Evolutionary conservation across 2,329 filamentous ascomycete genomes (phyloP), one percentile per base, ranked within the genome.

Genomic region (Dactylellina cionopaga): DNA sequence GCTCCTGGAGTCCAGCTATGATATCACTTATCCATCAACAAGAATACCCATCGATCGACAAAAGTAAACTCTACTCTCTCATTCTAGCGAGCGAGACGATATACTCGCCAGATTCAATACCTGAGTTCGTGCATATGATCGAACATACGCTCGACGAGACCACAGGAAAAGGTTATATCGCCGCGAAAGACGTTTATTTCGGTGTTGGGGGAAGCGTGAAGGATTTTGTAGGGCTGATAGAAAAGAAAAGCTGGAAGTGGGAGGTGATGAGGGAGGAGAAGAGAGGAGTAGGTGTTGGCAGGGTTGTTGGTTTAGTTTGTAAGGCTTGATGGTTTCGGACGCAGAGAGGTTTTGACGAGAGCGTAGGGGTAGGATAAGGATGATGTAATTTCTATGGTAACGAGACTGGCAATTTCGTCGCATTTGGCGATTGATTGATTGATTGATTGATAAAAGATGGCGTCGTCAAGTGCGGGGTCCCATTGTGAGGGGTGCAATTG

Each of bases 121-220:
- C 83, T 33, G 84, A 87, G 0, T 95, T 94, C 78, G 86, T 88
- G 0, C 86, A 89, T 37, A 88, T 88, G 3, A 82, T 92, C 10
- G 83, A 89, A 41, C 81, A 81, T 2, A 81, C 91, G 13, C 81
- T 92, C 44, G 78, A 83, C 17, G 80, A 81, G 52, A 83, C 88
- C 52, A 82, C 83, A 54, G 86, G 87, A 0, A 85, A 85, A 51
- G 88, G 89, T 0, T 82, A 92, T 17, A 85, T 94, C 3, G 91
- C 86, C 1, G 91, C 91, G 0, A 95, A 95, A 82, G 86, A 87
- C 75, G 84, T 93, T 9, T 95, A 95, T 80, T 95, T 95, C 80
- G 91, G 91, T 1, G 91, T 95, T 3, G 91, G 91, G 0, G 91
- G 91, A 0, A 92, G 90, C 17, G 84, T 95, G 19, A 89, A 92